Evolutionary conservation across 1,139 yeast species (phyloP).

Genomic region (Nakaseomyces sp.): DNA sequence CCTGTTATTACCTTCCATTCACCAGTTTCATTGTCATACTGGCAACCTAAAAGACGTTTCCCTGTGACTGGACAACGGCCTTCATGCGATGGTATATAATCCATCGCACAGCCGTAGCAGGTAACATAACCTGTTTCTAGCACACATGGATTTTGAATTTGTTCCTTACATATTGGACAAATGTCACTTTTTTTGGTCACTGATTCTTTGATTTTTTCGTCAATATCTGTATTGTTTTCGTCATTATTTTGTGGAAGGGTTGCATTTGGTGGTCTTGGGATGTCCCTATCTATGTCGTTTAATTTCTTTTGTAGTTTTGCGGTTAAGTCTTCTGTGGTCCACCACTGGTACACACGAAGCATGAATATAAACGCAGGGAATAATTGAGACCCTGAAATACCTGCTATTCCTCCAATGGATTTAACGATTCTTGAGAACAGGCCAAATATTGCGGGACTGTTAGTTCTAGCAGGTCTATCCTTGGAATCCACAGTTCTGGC

Average conservation of each 20-base stretch:
- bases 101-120: constrained; percentile 79
- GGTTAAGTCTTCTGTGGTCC: constrained; percentile 76
- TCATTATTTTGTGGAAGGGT: constrained; percentile 28
- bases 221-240: background rate
- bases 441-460: constrained; percentile 36
- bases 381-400: constrained; percentile 36
- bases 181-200: constrained; percentile 13
- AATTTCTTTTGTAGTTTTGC: constrained; percentile 49
- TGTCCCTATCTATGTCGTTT: constrained; percentile 40
- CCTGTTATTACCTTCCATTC: constrained; percentile 65
- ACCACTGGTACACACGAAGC: constrained; percentile 88
- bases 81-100: constrained; percentile 47
- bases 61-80: constrained; percentile 88
- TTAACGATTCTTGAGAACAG: constrained; percentile 19
- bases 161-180: constrained; percentile 69
- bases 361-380: constrained; percentile 81
- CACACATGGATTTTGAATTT: constrained; percentile 69
- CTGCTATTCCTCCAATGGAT: constrained; percentile 21
- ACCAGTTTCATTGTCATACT: constrained; percentile 46
- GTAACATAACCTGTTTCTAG: constrained; percentile 88
- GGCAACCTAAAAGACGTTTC: constrained; percentile 60
- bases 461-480: constrained; percentile 45
- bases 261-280: constrained; percentile 39
- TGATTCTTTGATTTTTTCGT: background rate
- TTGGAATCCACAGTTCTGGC: constrained; percentile 20